Evolutionary conservation across 2,329 filamentous ascomycete genomes (phyloP).

Genomic region (Colletotrichum sp.): DNA sequence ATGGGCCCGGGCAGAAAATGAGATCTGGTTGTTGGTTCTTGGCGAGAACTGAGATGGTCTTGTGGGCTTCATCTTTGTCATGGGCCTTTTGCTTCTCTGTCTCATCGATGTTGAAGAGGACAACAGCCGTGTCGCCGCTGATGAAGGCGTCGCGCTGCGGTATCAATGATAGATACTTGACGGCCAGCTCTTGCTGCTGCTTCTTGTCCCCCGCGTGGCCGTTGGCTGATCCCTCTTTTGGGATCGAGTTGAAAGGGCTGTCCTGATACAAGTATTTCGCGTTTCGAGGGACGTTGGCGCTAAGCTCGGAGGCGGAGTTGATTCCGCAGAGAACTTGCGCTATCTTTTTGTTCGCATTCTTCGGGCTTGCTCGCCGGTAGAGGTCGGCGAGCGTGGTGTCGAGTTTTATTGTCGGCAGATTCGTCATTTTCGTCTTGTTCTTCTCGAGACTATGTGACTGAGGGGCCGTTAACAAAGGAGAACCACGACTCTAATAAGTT

Average conservation of each 20-base stretch:
- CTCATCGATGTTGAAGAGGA: constrained; percentile 34
- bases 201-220: background rate
- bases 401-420: constrained; percentile 34
- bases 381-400: constrained; percentile 40
- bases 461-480: background rate
- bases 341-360: constrained; percentile 27
- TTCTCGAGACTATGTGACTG: background rate
- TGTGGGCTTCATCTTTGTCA: constrained; percentile 32
- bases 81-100: constrained; percentile 25
- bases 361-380: constrained; percentile 30
- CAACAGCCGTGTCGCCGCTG: constrained; percentile 24
- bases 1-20: constrained; percentile 35
- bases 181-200: constrained; percentile 26
- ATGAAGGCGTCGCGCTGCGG: constrained; percentile 41
- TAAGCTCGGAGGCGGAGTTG: constrained; percentile 29
- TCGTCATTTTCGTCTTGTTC: background rate
- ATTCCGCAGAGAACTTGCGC: constrained; percentile 33
- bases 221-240: constrained; percentile 1
- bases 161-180: constrained; percentile 40
- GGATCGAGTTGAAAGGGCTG: constrained; percentile 30
- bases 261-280: constrained; percentile 42
- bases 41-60: constrained; percentile 32
- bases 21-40: constrained; percentile 32
- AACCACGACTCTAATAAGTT: background rate
- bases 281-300: constrained; percentile 34